Percentiles rank a stretch among this genome's conserved stretches.
Conservation (phyloP, 2,329 filamentous ascomycete species). For the Monosporascus sp. region DNA sequence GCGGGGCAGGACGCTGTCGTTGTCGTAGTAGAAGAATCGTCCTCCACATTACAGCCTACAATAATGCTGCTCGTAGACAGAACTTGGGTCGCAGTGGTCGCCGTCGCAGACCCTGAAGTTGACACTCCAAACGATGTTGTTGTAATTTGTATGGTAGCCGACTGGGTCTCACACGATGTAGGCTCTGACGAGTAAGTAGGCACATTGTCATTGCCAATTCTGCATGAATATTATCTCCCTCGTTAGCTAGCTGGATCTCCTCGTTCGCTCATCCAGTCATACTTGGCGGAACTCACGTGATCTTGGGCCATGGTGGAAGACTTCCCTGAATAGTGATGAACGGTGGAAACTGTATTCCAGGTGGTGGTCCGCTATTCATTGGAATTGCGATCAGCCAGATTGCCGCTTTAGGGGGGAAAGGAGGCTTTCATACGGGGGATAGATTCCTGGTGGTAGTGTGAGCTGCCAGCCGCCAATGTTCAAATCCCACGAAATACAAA, state of each 20-base stretch:
- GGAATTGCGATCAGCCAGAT: not conserved
- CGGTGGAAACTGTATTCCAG: slow-evolving; percentile 1
- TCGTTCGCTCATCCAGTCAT: not conserved
- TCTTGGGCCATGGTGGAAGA: slow-evolving; percentile 1
- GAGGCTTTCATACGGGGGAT: not conserved
- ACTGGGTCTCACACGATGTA: not conserved
- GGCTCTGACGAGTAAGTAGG: not conserved
- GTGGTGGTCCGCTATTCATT: slow-evolving; percentile 1
- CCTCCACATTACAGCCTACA: not conserved
- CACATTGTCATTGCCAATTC: not conserved
- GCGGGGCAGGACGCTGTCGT: not conserved
- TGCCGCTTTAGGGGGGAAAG: not conserved
- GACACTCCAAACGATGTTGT: not conserved
- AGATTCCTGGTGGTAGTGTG: slow-evolving; percentile 1
- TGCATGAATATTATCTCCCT: not conserved
- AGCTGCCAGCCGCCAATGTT: slow-evolving; percentile 1
- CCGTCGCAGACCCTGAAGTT: not conserved
- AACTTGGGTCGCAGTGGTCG: not conserved
- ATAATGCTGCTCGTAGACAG: not conserved
- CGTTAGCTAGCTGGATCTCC: not conserved
- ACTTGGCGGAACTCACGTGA: slow-evolving; percentile 1
- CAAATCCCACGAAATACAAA: not conserved
- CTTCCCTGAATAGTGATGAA: not conserved
- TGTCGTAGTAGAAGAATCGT: not conserved
- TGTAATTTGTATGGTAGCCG: not conserved